Percentiles rank a stretch among this genome's conserved stretches.
Evolutionary conservation across 164 flowering plant genomes (phyloP).

Genomic region (Houttuynia cordata): DNA sequence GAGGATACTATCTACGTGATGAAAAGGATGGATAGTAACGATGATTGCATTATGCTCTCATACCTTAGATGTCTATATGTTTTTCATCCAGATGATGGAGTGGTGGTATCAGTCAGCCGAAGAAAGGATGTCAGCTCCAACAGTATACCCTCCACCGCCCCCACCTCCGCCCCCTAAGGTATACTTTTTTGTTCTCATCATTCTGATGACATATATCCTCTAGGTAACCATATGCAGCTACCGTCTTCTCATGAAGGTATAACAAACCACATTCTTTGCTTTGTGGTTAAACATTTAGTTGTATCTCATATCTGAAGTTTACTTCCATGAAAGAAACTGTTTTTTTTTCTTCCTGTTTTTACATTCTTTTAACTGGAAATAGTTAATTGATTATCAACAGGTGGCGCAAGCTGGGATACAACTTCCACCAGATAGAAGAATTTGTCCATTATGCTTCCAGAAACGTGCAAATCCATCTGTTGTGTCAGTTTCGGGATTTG

Average conservation of each 20-base stretch:
- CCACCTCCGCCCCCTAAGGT: constrained; percentile 98
- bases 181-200: neutral
- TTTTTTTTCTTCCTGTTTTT: no score
- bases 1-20: no score
- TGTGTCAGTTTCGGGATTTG: constrained; percentile 79
- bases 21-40: neutral
- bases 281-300: no score
- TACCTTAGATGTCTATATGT: no score
- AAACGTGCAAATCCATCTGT: constrained; percentile 95
- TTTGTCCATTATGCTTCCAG: constrained; percentile 85
- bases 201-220: neutral
- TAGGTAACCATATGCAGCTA: neutral
- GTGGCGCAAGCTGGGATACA: constrained; percentile 87
- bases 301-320: neutral
- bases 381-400: constrained; percentile 20
- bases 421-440: constrained; percentile 64
- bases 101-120: constrained; percentile 99
- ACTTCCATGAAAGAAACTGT: neutral
- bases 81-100: constrained; percentile 96
- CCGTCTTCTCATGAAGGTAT: no score
- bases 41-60: neutral
- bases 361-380: neutral
- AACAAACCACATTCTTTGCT: no score
- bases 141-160: constrained; percentile 95
- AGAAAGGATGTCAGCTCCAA: constrained; percentile 96